Evolutionary conservation across 768 basidiomycete genomes (phyloP).

Genomic region (Boletus vinaceobasis): DNA sequence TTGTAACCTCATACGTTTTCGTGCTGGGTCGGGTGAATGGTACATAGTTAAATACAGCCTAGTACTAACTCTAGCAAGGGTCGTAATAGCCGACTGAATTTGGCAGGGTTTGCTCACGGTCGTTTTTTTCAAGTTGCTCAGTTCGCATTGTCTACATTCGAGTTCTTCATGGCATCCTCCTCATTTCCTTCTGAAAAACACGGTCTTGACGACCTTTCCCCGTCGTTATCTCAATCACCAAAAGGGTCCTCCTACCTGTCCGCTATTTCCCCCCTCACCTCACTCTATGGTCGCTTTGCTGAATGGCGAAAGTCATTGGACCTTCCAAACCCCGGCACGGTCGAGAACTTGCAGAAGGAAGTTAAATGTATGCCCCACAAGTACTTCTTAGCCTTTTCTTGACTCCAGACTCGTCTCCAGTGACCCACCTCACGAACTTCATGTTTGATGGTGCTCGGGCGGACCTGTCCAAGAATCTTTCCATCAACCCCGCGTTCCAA

Average conservation of each 20-base stretch:
- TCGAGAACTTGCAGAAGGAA: slow-evolving; percentile 92
- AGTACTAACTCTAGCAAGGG: no score
- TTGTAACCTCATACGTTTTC: no score
- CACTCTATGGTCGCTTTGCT: slow-evolving; percentile 68
- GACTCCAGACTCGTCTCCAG: slow-evolving; percentile 38
- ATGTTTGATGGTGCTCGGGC: slow-evolving; percentile 97
- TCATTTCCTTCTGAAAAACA: slow-evolving; percentile 39
- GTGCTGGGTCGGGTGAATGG: no score
- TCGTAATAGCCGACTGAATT: neutral
- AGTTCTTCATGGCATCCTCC: slow-evolving; percentile 43
- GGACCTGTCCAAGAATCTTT: slow-evolving; percentile 91
- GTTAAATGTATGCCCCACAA: slow-evolving; percentile 63
- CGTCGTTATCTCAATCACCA: slow-evolving; percentile 32
- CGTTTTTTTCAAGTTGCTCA: slow-evolving; percentile 35
- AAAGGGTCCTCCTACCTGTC: slow-evolving; percentile 38
- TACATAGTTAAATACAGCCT: no score
- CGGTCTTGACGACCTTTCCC: slow-evolving; percentile 37
- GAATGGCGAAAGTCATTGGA: slow-evolving; percentile 80
- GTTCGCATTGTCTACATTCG: slow-evolving; percentile 11
- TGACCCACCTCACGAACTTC: slow-evolving; percentile 88
- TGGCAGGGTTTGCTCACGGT: slow-evolving; percentile 28
- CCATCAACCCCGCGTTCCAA: slow-evolving; percentile 94
- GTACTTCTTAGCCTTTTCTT: slow-evolving; percentile 1
- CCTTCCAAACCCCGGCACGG: slow-evolving; percentile 87
- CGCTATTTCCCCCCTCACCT: slow-evolving; percentile 53